phyloP scores from a whole-genome alignment of 768 basidiomycete genomes.

The Lactarius indigo region DNA sequence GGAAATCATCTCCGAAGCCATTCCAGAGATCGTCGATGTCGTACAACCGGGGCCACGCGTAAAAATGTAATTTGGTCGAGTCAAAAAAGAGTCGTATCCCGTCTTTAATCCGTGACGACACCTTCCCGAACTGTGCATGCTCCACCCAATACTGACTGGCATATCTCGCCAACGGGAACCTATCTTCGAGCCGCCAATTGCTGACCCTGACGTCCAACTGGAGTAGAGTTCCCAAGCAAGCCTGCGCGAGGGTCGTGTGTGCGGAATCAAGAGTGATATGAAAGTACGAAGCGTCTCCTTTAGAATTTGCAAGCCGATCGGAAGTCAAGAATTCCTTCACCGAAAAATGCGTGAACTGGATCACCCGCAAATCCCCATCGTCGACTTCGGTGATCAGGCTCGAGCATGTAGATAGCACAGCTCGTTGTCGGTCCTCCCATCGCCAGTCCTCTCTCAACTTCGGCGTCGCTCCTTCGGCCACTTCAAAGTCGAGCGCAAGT shows the following conservation, averaged over 20 bases:
- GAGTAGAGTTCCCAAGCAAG: too few species aligned
- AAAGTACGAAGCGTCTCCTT: too few species aligned
- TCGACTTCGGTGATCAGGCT: background rate
- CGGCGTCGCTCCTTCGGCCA: background rate
- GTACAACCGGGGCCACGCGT: background rate
- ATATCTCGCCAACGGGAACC: too few species aligned
- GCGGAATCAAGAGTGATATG: too few species aligned
- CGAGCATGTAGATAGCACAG: background rate
- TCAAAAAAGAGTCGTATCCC: background rate
- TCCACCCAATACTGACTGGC: background rate
- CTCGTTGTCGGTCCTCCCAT: background rate
- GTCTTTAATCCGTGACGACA: background rate
- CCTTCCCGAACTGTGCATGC: background rate
- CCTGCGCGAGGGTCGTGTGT: too few species aligned
- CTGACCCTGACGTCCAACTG: too few species aligned
- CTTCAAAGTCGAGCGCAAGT: background rate
- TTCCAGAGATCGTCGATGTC: too few species aligned
- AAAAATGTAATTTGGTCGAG: background rate
- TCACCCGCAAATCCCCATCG: background rate
- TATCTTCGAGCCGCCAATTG: too few species aligned
- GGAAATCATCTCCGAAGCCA: fast-evolving
- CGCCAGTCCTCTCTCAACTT: background rate
- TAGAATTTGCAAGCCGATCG: too few species aligned
- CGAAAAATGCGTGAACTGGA: background rate
- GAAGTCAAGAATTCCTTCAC: too few species aligned